Evolutionary conservation across 495 filamentous ascomycete genomes (phyloP).

Genomic region (Xylaria bambusicola): DNA sequence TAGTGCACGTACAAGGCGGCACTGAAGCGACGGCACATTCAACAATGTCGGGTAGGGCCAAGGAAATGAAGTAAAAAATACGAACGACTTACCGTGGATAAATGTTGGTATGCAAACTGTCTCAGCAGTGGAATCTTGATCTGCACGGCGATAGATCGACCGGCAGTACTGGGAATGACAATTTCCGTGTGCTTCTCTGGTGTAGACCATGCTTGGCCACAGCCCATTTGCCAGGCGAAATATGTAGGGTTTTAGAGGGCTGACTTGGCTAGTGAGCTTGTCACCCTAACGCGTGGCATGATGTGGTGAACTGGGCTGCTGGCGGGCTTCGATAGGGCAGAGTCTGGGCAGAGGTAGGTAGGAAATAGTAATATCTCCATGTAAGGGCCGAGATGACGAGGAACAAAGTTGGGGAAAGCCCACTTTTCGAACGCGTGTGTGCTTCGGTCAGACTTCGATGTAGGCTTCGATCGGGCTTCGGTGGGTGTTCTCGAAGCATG

Average conservation of each 20-base stretch:
- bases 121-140: not conserved
- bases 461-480: constrained; percentile 29
- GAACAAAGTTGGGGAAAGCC: not conserved
- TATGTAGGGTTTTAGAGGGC: not conserved
- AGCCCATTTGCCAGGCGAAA: not conserved
- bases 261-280: not conserved
- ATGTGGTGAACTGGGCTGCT: not conserved
- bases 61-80: not conserved
- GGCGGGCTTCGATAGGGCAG: not conserved
- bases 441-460: not conserved
- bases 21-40: too few species aligned
- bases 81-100: not conserved
- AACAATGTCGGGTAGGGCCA: too few species aligned
- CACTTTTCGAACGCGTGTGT: constrained; percentile 11
- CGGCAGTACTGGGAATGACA: not conserved
- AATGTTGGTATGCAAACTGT: not conserved
- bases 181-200: too few species aligned
- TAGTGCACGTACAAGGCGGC: too few species aligned
- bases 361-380: too few species aligned
- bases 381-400: too few species aligned
- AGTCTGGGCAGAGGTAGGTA: too few species aligned
- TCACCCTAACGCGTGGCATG: not conserved
- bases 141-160: not conserved
- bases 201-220: not conserved
- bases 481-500: constrained; percentile 37